Percentiles rank a stretch among this genome's conserved stretches.
These are phyloP conservation scores for Musa acuminata DNA, from an alignment of 176 grass and related monocot genomes.

Conservation along the genomic window DNA sequence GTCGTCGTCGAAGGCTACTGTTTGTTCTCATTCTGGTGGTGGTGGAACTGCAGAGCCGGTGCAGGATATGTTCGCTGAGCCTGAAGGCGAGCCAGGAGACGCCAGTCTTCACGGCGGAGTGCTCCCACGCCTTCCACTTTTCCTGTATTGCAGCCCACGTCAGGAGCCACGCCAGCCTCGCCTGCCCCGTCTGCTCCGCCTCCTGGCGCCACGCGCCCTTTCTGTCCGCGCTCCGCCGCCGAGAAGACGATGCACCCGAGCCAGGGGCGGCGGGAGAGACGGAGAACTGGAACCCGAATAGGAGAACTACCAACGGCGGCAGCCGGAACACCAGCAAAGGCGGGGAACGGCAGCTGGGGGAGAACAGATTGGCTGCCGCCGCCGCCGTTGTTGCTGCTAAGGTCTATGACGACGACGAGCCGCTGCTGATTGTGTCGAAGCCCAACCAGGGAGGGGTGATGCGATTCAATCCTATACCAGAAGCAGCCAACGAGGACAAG, in stretches of 20 bases:
- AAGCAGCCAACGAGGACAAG: background rate
- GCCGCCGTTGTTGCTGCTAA: slow-evolving; percentile 16
- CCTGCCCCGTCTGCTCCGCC: slow-evolving; percentile 70
- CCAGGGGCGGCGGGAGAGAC: background rate
- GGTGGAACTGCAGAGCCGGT: slow-evolving; percentile 43
- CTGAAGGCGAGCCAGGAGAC: slow-evolving; percentile 56
- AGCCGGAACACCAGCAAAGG: background rate
- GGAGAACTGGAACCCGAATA: slow-evolving; percentile 19
- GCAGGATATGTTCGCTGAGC: slow-evolving; percentile 59
- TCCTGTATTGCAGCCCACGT: slow-evolving; percentile 67
- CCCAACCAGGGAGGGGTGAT: slow-evolving; percentile 18
- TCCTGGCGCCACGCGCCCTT: slow-evolving; percentile 70
- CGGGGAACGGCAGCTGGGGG: background rate
- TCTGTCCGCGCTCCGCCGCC: slow-evolving; percentile 36
- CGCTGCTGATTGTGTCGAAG: slow-evolving; percentile 31
- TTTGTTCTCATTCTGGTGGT: background rate
- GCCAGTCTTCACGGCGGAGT: slow-evolving; percentile 94
- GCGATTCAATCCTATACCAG: slow-evolving; percentile 32
- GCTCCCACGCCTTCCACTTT: slow-evolving; percentile 89
- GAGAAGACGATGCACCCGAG: slow-evolving; percentile 1
- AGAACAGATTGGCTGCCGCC: background rate
- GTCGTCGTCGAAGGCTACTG: background rate
- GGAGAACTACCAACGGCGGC: background rate
- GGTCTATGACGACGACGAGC: slow-evolving; percentile 87
- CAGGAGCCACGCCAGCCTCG: slow-evolving; percentile 34